A percentile compares a stretch with the other conserved stretches of the same genome.
phyloP scores from a whole-genome alignment of 345 rosid genomes.

The Gossypium rotundifolium region DNA sequence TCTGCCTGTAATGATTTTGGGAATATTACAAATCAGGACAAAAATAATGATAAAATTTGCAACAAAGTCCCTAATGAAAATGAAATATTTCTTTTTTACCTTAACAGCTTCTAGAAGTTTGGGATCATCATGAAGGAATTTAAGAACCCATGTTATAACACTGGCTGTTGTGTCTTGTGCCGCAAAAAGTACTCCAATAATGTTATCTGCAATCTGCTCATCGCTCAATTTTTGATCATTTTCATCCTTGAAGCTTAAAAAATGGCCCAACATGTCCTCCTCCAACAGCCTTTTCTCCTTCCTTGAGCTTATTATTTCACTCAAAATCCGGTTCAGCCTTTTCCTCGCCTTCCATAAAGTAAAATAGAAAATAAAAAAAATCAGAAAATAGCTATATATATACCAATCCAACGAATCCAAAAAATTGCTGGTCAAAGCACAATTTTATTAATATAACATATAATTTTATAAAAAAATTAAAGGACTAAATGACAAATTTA shows the following conservation, averaged over 20 bases:
- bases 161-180: conserved; percentile 95
- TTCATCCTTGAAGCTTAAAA: conserved; percentile 45
- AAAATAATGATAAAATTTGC: not conserved
- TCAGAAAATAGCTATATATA: not conserved
- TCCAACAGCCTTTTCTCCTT: conserved; percentile 43
- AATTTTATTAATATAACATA: no score
- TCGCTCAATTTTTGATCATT: conserved; percentile 36
- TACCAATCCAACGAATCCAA: no score
- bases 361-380: not conserved
- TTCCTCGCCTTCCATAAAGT: conserved; percentile 52
- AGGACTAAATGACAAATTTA: no score
- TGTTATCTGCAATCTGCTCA: conserved; percentile 65
- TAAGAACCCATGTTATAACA: conserved; percentile 76
- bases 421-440: no score
- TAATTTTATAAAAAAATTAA: no score
- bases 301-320: conserved; percentile 51
- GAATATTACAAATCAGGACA: not conserved
- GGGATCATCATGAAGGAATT: conserved; percentile 57
- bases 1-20: conserved; percentile 44
- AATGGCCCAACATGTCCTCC: conserved; percentile 47
- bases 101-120: conserved; percentile 63
- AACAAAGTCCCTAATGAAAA: not conserved
- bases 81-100: conserved; percentile 28
- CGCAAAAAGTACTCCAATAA: conserved; percentile 82
- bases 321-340: conserved; percentile 42